Conservation (phyloP, 106 monocot genomes). For the Allium sativum region DNA sequence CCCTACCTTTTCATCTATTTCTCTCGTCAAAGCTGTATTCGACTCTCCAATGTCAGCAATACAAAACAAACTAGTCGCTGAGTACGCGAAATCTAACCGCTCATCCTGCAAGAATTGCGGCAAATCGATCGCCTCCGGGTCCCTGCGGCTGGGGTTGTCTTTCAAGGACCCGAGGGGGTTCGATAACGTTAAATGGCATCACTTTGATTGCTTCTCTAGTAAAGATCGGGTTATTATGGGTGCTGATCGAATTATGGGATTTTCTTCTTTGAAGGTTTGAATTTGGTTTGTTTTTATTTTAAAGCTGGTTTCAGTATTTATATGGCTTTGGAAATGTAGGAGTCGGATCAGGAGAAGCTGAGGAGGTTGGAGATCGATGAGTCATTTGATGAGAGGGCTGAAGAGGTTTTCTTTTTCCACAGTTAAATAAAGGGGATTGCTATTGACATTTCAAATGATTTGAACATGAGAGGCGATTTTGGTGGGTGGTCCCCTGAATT, state of each 20-base stretch:
- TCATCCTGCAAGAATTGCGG: constrained; percentile 74
- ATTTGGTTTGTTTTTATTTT: not conserved
- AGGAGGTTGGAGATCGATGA: constrained; percentile 28
- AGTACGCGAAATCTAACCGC: constrained; percentile 79
- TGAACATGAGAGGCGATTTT: too few species aligned
- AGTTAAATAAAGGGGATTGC: too few species aligned
- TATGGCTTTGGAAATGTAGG: constrained; percentile 19
- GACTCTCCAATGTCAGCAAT: not conserved
- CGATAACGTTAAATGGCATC: constrained; percentile 62
- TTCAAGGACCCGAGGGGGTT: constrained; percentile 55
- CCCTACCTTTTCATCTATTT: not conserved
- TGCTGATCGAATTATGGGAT: constrained; percentile 50
- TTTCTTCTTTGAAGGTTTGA: constrained; percentile 46
- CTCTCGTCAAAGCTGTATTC: not conserved
- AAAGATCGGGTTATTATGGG: constrained; percentile 11
- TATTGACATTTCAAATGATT: too few species aligned
- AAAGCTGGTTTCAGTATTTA: not conserved
- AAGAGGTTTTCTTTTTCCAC: too few species aligned
- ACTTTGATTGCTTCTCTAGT: constrained; percentile 42
- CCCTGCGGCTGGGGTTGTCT: constrained; percentile 45
- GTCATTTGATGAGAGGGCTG: constrained; percentile 7
- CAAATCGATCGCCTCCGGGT: constrained; percentile 32
- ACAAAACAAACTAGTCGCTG: constrained; percentile 8
- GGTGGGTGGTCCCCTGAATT: too few species aligned
- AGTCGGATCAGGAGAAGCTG: constrained; percentile 50